These are phyloP conservation scores for Giardia muris DNA, from an alignment of 208 protist species.

Conservation along the genomic window DNA sequence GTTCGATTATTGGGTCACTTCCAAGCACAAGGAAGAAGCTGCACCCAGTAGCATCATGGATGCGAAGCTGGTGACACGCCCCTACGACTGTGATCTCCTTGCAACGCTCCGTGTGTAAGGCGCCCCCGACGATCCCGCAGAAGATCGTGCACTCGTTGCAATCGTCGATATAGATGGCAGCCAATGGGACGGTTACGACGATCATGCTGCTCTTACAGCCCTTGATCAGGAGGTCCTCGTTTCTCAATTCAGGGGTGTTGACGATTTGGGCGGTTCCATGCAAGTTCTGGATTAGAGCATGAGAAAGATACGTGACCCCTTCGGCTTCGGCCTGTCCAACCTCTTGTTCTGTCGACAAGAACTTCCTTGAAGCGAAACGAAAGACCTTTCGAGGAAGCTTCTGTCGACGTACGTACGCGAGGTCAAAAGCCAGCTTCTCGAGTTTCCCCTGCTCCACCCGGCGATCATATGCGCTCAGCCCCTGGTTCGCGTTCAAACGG, in stretches of 20 bases:
- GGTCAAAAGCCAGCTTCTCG: background rate
- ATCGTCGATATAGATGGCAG: background rate
- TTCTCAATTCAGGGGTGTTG: background rate
- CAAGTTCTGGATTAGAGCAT: background rate
- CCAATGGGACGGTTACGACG: background rate
- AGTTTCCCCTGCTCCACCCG: background rate
- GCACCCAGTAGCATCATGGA: background rate
- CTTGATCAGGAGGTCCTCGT: background rate
- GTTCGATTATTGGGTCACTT: background rate
- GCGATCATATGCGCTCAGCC: background rate
- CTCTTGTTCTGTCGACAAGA: background rate
- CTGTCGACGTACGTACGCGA: background rate
- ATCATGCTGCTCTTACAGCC: background rate
- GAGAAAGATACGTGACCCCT: background rate
- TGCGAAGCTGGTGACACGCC: background rate
- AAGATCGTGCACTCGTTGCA: background rate
- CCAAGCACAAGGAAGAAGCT: background rate
- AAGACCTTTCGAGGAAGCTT: background rate
- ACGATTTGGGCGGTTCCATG: background rate
- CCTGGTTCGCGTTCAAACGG: background rate
- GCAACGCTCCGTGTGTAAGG: background rate
- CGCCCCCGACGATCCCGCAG: background rate
- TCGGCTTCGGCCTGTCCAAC: background rate
- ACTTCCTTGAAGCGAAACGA: background rate
- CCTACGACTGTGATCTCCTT: background rate